These are phyloP conservation scores for Fusarium neocosmosporiellum DNA, from an alignment of 2,329 filamentous ascomycete species.

Conservation along the genomic window DNA sequence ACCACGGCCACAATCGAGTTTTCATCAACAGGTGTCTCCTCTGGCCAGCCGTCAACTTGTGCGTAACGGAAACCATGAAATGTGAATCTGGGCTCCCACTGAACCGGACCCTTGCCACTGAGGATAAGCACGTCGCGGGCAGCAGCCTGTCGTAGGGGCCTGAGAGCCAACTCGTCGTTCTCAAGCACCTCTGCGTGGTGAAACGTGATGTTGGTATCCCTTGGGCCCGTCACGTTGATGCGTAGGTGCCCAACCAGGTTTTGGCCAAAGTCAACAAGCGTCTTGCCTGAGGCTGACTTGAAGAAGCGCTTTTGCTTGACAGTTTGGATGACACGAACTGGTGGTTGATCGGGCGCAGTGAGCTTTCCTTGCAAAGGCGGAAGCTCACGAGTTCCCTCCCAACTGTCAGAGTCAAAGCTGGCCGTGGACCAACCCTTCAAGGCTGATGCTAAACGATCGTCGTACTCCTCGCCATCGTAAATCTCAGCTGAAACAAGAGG, in stretches of 20 bases:
- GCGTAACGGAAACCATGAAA: conserved; percentile 67
- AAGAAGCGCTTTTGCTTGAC: conserved; percentile 51
- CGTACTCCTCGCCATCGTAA: conserved; percentile 64
- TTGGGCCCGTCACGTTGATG: conserved; percentile 51
- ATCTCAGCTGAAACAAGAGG: conserved; percentile 53
- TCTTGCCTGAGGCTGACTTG: conserved; percentile 53
- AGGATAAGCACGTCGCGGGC: conserved; percentile 49
- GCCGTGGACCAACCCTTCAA: conserved; percentile 45
- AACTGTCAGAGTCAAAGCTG: conserved; percentile 51
- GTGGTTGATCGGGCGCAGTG: conserved; percentile 54
- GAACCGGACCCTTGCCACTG: not conserved
- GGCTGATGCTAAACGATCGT: conserved; percentile 52
- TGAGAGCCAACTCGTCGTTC: conserved; percentile 52
- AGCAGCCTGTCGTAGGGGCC: conserved; percentile 56
- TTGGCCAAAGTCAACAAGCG: conserved; percentile 66
- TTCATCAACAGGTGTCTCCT: conserved; percentile 13
- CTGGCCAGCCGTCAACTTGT: conserved; percentile 57
- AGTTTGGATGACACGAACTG: conserved; percentile 49
- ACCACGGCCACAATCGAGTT: conserved; percentile 46
- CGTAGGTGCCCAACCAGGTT: conserved; percentile 65
- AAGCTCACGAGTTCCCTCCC: conserved; percentile 43
- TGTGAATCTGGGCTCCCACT: conserved; percentile 55
- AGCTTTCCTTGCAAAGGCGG: not conserved
- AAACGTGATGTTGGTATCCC: conserved; percentile 57
- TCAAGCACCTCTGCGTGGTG: conserved; percentile 68